phyloP scores from a whole-genome alignment of 2,329 filamentous ascomycete genomes.

The Botryosphaeria dothidea region DNA sequence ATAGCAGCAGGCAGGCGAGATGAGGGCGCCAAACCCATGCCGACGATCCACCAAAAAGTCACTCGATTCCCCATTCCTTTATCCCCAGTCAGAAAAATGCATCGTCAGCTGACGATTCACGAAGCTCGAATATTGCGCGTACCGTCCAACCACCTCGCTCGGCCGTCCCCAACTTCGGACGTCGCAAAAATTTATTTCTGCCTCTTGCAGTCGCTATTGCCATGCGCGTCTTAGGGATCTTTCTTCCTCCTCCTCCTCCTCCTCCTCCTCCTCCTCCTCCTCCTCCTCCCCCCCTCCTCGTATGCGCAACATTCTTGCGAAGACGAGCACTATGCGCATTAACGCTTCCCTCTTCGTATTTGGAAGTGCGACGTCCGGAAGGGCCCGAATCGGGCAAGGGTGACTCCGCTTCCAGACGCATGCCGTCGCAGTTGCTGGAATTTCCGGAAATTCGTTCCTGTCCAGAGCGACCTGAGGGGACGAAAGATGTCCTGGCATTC shows the following conservation, averaged over 20 bases:
- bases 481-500: not conserved
- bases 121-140: not conserved
- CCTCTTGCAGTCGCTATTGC: not conserved
- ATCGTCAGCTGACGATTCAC: not conserved
- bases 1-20: not conserved
- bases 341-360: not conserved
- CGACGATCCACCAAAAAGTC: not conserved
- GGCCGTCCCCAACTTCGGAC: constrained; percentile 2
- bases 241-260: not conserved
- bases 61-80: not conserved
- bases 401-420: not conserved
- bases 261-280: too few relatives aligned
- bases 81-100: not conserved
- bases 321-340: not conserved
- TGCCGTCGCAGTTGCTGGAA: not conserved
- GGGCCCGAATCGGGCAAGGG: not conserved
- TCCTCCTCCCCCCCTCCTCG: too few relatives aligned
- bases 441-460: not conserved
- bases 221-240: not conserved
- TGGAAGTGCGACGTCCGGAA: not conserved
- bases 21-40: not conserved
- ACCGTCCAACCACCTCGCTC: not conserved
- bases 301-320: not conserved
- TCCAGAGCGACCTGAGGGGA: not conserved
- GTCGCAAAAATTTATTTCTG: constrained; percentile 9